Percentiles rank a stretch among this genome's conserved stretches.
These are phyloP conservation scores for Acorus gramineus DNA, from an alignment of 106 monocot species.

Conservation along the genomic window DNA sequence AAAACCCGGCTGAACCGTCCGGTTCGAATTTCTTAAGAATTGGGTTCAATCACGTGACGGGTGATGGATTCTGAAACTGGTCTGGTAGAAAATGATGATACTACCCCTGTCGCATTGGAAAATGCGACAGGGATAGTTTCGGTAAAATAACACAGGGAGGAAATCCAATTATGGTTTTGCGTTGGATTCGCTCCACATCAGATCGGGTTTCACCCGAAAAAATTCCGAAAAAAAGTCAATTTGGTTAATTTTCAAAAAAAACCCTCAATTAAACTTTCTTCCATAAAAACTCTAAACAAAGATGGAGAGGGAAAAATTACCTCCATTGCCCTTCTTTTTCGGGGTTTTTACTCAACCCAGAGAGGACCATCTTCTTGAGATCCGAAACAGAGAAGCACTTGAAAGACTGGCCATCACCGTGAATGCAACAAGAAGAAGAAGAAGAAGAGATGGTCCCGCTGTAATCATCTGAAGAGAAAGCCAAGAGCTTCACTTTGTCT, in stretches of 20 bases:
- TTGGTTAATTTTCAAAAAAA: not conserved
- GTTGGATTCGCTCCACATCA: no score
- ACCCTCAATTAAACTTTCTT: not conserved
- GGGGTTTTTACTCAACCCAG: slow-evolving; percentile 29
- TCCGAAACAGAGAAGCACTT: slow-evolving; percentile 70
- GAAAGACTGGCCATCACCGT: slow-evolving; percentile 8
- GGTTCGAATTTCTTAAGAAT: no score
- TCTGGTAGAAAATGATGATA: no score
- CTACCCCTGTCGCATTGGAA: no score
- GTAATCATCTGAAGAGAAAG: not conserved
- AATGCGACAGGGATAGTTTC: no score
- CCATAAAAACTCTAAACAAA: not conserved
- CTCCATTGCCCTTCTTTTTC: slow-evolving; percentile 71
- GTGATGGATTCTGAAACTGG: no score
- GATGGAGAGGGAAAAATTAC: slow-evolving; percentile 19
- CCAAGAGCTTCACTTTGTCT: slow-evolving; percentile 34
- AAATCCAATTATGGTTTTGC: no score
- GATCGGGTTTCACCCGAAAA: no score
- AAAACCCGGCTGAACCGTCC: no score
- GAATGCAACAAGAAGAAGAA: no score
- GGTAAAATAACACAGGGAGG: no score
- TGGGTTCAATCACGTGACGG: no score
- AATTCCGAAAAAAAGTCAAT: not conserved
- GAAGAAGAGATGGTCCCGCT: not conserved
- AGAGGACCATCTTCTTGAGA: slow-evolving; percentile 59